Base-by-base conservation (phyloP, 2,329 filamentous ascomycete species). In the Paecilomyces variotii region DNA sequence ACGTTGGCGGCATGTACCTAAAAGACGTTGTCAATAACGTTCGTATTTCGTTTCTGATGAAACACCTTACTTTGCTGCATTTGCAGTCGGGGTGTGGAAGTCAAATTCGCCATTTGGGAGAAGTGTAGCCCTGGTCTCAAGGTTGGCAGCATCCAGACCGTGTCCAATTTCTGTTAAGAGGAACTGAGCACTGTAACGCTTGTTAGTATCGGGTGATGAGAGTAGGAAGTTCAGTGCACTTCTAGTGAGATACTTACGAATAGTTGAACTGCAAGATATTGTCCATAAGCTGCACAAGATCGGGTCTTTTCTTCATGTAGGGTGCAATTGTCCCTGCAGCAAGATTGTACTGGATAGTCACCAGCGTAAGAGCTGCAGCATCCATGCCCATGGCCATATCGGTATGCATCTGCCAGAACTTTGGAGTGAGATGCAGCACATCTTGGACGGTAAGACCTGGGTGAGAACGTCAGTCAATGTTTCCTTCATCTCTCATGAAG, bases 301-400 rank as follows among this genome's bases (percentile, higher is more conserved):
- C 63, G 6, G 55, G 55, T 45, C 62, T 58, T 2, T 57, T 45
- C 12, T 26, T n/a, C 2, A 56, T 56, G 61, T 59, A 63, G 0
- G 59, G 55, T 3, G 64, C 65, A n/a, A 66, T 53, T 1, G 64
- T 67, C 2, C 65, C 64, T 9, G 60, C 65, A 9, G 62, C 59
- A 0, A 66, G 57, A 51, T 67, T 67, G 45, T 57, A 61, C 7
- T 67, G 65, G 9, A 66, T 64, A 10, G 57, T 63, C 4, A 64
- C 53, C 2, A 63, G 50, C 10, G 57, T 64, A 52, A 89, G 50
- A 95, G 91, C 91, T 90, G 96, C 78, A 91, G 88, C 62, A 95
- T 96, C 71, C 91, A 96, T 78, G 90, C 96, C 63, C 92, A 96
- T 73, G 91, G 96, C 55, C 26, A 60, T 10, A 27, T 60, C 58